These are phyloP conservation scores for Pseudogymnoascus pannorum DNA, from an alignment of 2,329 filamentous ascomycete species.

Conservation along the genomic window DNA sequence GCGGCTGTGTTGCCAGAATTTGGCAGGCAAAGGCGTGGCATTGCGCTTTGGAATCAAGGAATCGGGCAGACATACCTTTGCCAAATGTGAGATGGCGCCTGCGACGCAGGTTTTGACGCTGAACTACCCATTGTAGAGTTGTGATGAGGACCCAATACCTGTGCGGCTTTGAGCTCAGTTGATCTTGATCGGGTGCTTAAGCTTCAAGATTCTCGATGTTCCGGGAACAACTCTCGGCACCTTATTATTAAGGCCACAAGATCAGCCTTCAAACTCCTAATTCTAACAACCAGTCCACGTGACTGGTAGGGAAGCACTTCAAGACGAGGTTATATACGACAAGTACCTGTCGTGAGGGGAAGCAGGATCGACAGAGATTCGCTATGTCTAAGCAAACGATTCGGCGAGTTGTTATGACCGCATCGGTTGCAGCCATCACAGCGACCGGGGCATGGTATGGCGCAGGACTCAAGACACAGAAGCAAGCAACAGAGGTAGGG, in stretches of 20 bases:
- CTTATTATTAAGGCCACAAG: background rate
- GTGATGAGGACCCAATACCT: constrained; percentile 11
- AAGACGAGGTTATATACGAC: background rate
- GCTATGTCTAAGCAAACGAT: constrained; percentile 27
- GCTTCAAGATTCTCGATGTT: constrained; percentile 8
- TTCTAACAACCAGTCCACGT: background rate
- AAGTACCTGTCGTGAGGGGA: background rate
- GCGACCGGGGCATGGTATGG: constrained; percentile 52
- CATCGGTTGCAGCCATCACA: constrained; percentile 47
- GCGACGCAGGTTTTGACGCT: constrained; percentile 10
- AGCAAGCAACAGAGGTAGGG: constrained; percentile 44
- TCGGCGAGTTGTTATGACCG: constrained; percentile 46
- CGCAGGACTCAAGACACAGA: constrained; percentile 47
- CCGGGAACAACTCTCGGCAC: background rate
- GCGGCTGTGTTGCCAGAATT: background rate
- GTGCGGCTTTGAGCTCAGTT: constrained; percentile 3
- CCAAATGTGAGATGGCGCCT: constrained; percentile 12
- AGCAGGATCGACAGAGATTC: background rate
- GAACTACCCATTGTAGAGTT: constrained; percentile 11
- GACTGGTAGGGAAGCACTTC: background rate
- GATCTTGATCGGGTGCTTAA: constrained; percentile 1
- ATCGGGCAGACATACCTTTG: constrained; percentile 5
- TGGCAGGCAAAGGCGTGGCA: background rate
- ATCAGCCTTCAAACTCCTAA: background rate
- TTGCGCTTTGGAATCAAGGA: background rate